Conservation (phyloP, 2,329 filamentous ascomycete species). For the Paramyrothecium sp. region DNA sequence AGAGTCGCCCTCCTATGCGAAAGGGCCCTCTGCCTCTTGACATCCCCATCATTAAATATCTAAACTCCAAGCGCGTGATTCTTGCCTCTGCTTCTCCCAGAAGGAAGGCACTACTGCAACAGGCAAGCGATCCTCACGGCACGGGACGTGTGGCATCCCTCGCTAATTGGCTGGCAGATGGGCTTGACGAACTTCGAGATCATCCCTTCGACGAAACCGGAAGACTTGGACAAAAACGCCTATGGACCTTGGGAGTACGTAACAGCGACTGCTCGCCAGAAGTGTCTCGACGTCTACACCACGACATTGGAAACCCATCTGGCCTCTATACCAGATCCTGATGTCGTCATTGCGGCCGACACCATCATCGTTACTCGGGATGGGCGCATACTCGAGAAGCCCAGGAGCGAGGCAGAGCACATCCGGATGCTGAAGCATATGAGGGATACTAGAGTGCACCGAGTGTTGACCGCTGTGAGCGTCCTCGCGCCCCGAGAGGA, state of each 20-base stretch:
- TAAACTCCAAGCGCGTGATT: constrained; percentile 79
- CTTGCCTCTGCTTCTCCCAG: constrained; percentile 89
- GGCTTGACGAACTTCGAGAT: constrained; percentile 82
- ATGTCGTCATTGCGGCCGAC: constrained; percentile 84
- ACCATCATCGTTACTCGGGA: constrained; percentile 79
- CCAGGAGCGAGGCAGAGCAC: constrained; percentile 77
- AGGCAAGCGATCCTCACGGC: constrained; percentile 40
- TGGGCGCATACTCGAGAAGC: constrained; percentile 88
- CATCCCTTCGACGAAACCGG: constrained; percentile 76
- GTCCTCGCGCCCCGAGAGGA: constrained; percentile 81
- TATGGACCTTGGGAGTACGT: constrained; percentile 90
- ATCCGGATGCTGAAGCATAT: constrained; percentile 79
- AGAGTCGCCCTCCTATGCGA: constrained; percentile 29
- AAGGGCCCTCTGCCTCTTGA: constrained; percentile 66
- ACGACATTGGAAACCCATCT: constrained; percentile 40
- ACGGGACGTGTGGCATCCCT: background rate
- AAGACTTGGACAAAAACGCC: constrained; percentile 75
- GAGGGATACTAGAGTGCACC: constrained; percentile 74
- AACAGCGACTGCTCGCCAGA: constrained; percentile 77
- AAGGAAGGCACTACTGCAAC: constrained; percentile 75
- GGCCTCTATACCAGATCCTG: constrained; percentile 62
- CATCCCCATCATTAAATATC: constrained; percentile 73
- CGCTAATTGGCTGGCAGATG: constrained; percentile 48
- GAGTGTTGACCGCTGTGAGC: constrained; percentile 82
- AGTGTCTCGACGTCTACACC: constrained; percentile 72